Evolutionary conservation across 257 asterid genomes (phyloP), one percentile per base, ranked within the genome.

Genomic region (Lithospermum erythrorhizon): DNA sequence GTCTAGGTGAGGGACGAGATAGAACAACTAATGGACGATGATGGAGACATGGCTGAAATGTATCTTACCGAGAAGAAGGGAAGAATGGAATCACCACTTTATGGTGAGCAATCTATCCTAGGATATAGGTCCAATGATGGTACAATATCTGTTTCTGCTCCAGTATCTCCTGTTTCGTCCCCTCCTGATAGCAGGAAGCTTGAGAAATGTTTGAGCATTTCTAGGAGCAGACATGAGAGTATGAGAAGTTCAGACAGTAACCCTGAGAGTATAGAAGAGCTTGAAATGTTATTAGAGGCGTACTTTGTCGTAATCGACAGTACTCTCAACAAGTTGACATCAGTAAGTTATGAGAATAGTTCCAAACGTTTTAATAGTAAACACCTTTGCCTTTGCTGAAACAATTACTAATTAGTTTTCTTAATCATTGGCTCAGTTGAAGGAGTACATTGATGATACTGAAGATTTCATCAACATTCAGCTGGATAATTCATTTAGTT

Each of bases 31-130:
- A 89, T 93, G 99, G 97, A 93, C 63, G 99, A 93, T 61, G 99
- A 93, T 60, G 99, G 99, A 22, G 99, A 93, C 78, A 93, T 93
- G 99, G 99, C 99, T 73, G 99, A 93, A 77, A 85, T 93, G 99
- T 93, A 87, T 78, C 96, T 93, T 5, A 86, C 97, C 2, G 97
- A 93, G 78, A 93, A 93, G 83, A 93, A 93, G 77, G 75, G 80
- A 0, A 83, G 78, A 55, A 77, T 80, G 87, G 99, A 86, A 69
- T 75, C 89, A 73, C 79, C 94, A 3, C 72, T 79, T 68, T 89
- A 78, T 41, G 95, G 95, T 15, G 97, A 93, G 57, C 99, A 89
- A 68, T 89, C 97, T 56, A 10, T 83, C 76, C 35, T 78, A 29
- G 96, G 96, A 49, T 80, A 73, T 68, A 76, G 94, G 75, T 83